Evolutionary conservation across 2,329 filamentous ascomycete genomes (phyloP), one percentile per base, ranked within the genome.

Genomic region (Neobulgaria alba): DNA sequence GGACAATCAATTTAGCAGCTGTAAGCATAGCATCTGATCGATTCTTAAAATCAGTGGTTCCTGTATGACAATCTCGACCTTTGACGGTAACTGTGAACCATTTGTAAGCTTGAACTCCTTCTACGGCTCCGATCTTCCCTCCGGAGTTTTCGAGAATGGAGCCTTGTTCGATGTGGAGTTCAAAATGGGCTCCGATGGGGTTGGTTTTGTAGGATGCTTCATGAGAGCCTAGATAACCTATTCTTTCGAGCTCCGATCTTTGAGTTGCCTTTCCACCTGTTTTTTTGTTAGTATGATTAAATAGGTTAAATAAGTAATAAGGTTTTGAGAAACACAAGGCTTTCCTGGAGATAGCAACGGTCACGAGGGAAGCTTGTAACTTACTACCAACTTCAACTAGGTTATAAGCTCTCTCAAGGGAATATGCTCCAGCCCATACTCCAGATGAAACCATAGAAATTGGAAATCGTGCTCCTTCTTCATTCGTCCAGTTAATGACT

Each of bases 121-220:
- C 72, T 3, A 89, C 84, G 5, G 85, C 71, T 16, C 81, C 79
- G 38, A 90, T 71, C 39, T 78, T 77, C 49, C 78, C 71, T 18
- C 69, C 63, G 19, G 72, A 68, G 12, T 69, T 69, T 54, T 89
- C 79, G 1, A 93, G 69, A 23, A 86, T 75, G 0, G 85, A 84
- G 0, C 85, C 85, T 58, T 93, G 87, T 58, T 93, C 86, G 39
- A 90, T 90, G 56, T 92, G 85, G 8, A 92, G 69, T 60, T 90
- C 85, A 54, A 90, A 89, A 59, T 90, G 84, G 0, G 82, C 84
- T 1, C 75, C 81, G 62, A 88, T 77, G 0, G 81, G 82, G 12
- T 71, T 75, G 21, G 68, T 65, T 46, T 71, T 66, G 57, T 81
- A 68, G 39, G 68, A 76, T 16, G 74, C 73, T 7, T 72, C 68